Percentiles rank a stretch among this genome's conserved stretches.
phyloP scores from a whole-genome alignment of 2,329 filamentous ascomycete species.

The Fusarium xyrophilum region DNA sequence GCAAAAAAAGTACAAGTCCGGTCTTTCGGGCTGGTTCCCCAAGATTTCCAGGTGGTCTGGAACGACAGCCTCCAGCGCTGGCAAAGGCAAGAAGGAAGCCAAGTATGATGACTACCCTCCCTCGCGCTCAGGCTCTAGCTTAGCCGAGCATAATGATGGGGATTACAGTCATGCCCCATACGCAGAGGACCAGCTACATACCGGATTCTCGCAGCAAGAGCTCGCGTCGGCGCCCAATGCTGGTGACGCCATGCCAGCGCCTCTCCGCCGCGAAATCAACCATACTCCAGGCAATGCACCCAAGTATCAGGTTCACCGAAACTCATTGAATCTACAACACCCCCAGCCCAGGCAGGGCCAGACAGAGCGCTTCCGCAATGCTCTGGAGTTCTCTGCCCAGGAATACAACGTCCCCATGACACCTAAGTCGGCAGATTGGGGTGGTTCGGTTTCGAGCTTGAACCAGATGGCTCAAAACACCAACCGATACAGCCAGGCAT shows the following conservation, averaged over 20 bases:
- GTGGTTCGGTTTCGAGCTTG: slow-evolving; percentile 65
- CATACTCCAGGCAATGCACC: slow-evolving; percentile 72
- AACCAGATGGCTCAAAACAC: slow-evolving; percentile 57
- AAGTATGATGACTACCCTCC: slow-evolving; percentile 65
- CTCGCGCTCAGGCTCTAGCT: slow-evolving; percentile 81
- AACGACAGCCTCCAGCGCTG: slow-evolving; percentile 88
- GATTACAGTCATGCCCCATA: slow-evolving; percentile 62
- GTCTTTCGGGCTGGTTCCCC: slow-evolving; percentile 79
- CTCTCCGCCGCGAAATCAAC: slow-evolving; percentile 55
- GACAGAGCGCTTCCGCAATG: slow-evolving; percentile 75
- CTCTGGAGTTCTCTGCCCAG: slow-evolving; percentile 75
- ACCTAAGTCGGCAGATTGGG: slow-evolving; percentile 68
- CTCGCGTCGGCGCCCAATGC: slow-evolving; percentile 31
- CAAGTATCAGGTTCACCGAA: slow-evolving; percentile 82
- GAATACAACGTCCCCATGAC: slow-evolving; percentile 69
- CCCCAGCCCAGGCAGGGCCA: slow-evolving; percentile 78
- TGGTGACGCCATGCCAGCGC: slow-evolving; percentile 36
- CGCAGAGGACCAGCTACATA: slow-evolving; percentile 66
- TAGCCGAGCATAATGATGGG: slow-evolving; percentile 69
- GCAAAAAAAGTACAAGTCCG: slow-evolving; percentile 87
- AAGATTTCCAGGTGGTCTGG: slow-evolving; percentile 98
- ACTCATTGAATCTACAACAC: slow-evolving; percentile 80
- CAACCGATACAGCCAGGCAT: slow-evolving; percentile 58
- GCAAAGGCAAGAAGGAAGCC: slow-evolving; percentile 67
- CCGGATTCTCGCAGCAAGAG: slow-evolving; percentile 62